Evolutionary conservation across 495 filamentous ascomycete species (phyloP).

Genomic region (Penicillium daleae): DNA sequence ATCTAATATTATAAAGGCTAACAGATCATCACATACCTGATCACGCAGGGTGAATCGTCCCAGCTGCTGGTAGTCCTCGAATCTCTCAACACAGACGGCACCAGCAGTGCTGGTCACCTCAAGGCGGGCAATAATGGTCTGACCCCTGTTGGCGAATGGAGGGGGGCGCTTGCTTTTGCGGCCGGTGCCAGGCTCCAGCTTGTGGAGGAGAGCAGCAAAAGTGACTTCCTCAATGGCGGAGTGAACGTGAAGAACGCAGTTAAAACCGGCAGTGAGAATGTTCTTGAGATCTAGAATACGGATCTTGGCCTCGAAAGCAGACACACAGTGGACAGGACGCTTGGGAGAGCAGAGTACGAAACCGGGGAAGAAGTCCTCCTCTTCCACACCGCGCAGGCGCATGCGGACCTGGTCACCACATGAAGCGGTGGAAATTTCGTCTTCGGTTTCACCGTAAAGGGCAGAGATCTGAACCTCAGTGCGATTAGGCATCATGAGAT

Average conservation of each 20-base stretch:
- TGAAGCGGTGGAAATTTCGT: slow-evolving; percentile 76
- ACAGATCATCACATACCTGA: slow-evolving; percentile 60
- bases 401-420: slow-evolving; percentile 95
- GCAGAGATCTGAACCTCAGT: slow-evolving; percentile 78
- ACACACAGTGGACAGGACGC: slow-evolving; percentile 88
- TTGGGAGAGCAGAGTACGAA: slow-evolving; percentile 95
- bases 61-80: slow-evolving; percentile 91
- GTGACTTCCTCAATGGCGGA: slow-evolving; percentile 96
- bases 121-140: slow-evolving; percentile 90
- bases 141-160: slow-evolving; percentile 87
- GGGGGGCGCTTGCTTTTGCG: slow-evolving; percentile 91
- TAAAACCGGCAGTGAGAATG: slow-evolving; percentile 90
- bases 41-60: slow-evolving; percentile 95
- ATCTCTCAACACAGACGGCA: slow-evolving; percentile 87
- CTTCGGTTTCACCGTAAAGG: slow-evolving; percentile 94
- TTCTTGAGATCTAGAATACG: slow-evolving; percentile 91
- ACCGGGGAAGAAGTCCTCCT: slow-evolving; percentile 96
- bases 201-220: slow-evolving; percentile 83
- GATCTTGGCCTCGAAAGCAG: slow-evolving; percentile 94
- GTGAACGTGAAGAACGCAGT: slow-evolving; percentile 86
- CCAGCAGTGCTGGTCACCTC: slow-evolving; percentile 84
- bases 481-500: slow-evolving; percentile 94
- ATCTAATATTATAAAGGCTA: neutral
- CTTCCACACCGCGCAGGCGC: slow-evolving; percentile 90
- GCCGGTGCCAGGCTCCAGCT: slow-evolving; percentile 93